Base-by-base conservation (phyloP, 768 basidiomycete species). In the Cantharellus cinnabarinus region DNA sequence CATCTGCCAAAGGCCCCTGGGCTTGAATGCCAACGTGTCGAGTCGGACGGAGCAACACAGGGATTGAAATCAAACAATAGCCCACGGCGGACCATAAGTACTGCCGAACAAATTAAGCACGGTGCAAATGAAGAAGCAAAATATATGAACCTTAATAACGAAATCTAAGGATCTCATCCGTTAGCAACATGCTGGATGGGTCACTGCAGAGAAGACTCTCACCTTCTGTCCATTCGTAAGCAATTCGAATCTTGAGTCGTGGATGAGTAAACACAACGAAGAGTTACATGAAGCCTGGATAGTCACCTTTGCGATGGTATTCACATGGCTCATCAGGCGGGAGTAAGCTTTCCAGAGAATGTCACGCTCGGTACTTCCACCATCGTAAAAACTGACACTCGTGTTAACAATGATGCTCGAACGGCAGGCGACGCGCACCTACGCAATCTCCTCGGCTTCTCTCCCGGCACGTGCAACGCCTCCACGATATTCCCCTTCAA, bases 51-150 rank as follows among this genome's bases (percentile, higher is more conserved):
- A 86, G 80, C 42, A 94, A 72, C 20, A 94, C 76, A 0, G 93
- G 94, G 0, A 97, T 82, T 4, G 90, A 87, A 66, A 98, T 97
- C 29, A 97, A 76, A 3, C 76, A 77, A 68, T 97, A 98, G 0
- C 94, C 94, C 3, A 81, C 82, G 0, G 91, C 91, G 5, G 86
- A 89, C 93, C 90, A 95, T 4, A 88, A 72, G 68, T 95, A 97
- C 69, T 54, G 38, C 7, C 7, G 35, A 37, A 37, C 38, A 29
- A 48, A 48, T 29, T 48, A 10, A 54, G 52, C 35, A 54, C 35
- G 35, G 14, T 10, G 10, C 52, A 54, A 54, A 54, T 10, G 38
- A 54, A 7, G 10, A 37, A 54, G 52, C 10, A 10, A 37, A 54
- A 7, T 54, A 37, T 54, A 7, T 37, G 7, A 10, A 54, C 52